phyloP scores from a whole-genome alignment of 495 filamentous ascomycete genomes.

The Talaromyces nanjingensis region DNA sequence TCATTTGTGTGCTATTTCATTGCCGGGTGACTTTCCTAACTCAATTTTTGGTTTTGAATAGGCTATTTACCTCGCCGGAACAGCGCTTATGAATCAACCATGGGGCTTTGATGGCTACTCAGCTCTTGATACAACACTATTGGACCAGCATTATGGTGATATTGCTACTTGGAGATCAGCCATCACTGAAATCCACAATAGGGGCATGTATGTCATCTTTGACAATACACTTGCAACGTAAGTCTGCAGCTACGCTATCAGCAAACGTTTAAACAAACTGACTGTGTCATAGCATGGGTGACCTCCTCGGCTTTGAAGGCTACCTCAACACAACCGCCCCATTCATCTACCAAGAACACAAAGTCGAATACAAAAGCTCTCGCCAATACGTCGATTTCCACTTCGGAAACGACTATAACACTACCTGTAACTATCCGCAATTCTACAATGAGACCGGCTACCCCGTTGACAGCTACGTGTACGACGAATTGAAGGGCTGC shows the following conservation, averaged over 20 bases:
- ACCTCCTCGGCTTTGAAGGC: conserved; percentile 62
- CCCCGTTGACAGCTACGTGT: conserved; percentile 38
- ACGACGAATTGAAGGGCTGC: conserved; percentile 47
- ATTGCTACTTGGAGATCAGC: conserved; percentile 57
- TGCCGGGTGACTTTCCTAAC: not conserved
- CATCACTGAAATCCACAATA: conserved; percentile 56
- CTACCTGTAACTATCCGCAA: conserved; percentile 54
- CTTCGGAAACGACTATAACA: conserved; percentile 50
- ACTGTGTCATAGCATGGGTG: conserved; percentile 42
- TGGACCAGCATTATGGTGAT: conserved; percentile 63
- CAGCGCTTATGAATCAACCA: conserved; percentile 62
- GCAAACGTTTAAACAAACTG: not conserved
- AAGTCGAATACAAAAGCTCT: conserved; percentile 49
- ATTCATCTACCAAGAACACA: conserved; percentile 50
- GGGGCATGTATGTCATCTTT: conserved; percentile 65
- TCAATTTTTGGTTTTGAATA: conserved; percentile 16
- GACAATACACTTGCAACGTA: conserved; percentile 68
- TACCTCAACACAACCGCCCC: conserved; percentile 60
- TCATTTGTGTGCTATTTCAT: conserved; percentile 6
- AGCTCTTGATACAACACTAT: conserved; percentile 61
- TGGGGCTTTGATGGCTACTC: conserved; percentile 64
- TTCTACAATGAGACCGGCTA: conserved; percentile 62
- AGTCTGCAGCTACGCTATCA: conserved; percentile 18
- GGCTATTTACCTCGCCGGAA: conserved; percentile 65
- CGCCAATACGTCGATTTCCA: conserved; percentile 58